Evolutionary conservation across 2,329 filamentous ascomycete species (phyloP).

Genomic region (Colletotrichum kahawae): DNA sequence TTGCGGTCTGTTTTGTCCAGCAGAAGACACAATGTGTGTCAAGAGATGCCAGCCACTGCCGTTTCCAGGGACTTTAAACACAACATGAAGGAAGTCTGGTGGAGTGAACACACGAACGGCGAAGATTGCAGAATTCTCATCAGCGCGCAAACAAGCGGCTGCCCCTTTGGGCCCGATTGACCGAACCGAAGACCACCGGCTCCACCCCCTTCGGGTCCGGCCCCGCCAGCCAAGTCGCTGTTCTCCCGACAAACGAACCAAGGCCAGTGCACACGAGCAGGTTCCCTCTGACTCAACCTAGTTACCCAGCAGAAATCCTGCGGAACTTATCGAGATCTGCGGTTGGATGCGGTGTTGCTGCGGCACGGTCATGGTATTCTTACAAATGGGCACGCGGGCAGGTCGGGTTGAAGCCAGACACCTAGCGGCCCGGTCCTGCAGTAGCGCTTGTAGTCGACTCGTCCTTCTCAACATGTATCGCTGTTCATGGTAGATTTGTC

Average conservation of each 20-base stretch:
- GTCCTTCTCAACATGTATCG: not conserved
- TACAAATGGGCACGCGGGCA: not conserved
- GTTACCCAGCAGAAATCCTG: not conserved
- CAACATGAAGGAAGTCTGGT: not conserved
- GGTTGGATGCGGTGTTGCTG: not conserved
- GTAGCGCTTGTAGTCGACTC: not conserved
- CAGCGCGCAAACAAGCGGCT: not conserved
- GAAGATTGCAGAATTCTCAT: not conserved
- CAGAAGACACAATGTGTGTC: not conserved
- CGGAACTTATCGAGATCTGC: not conserved
- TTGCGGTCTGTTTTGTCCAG: not conserved
- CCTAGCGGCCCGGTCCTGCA: not conserved
- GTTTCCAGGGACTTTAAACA: not conserved
- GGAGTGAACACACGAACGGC: not conserved
- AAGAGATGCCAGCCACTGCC: not conserved
- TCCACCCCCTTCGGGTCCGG: slow-evolving; percentile 11
- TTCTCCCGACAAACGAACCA: not conserved
- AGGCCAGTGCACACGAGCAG: not conserved
- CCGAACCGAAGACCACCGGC: not conserved
- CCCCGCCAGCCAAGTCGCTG: not conserved
- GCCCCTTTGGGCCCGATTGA: not conserved
- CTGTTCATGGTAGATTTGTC: not conserved
- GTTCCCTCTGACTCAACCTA: not conserved
- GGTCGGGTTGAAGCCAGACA: not conserved
- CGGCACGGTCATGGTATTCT: not conserved